These are phyloP conservation scores for Solanum habrochaites DNA, from an alignment of 257 asterid genomes.

Conservation along the genomic window DNA sequence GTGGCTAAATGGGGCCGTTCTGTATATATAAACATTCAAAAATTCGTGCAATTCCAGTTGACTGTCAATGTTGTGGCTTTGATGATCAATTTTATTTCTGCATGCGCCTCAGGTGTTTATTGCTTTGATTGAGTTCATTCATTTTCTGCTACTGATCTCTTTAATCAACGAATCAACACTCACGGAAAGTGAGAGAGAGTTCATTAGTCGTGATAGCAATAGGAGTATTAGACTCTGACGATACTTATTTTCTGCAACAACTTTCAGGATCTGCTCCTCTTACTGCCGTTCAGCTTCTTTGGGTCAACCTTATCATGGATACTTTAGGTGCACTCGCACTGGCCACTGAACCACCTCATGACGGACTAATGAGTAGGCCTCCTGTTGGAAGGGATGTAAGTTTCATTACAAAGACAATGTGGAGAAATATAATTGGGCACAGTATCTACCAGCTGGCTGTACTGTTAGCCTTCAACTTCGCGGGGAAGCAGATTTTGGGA, in stretches of 20 bases:
- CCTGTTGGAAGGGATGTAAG: slow-evolving; percentile 58
- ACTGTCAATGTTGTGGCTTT: slow-evolving; percentile 95
- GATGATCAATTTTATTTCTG: slow-evolving; percentile 78
- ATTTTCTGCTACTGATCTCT: neutral
- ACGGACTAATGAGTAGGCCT: slow-evolving; percentile 81
- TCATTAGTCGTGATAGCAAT: neutral
- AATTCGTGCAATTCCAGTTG: slow-evolving; percentile 94
- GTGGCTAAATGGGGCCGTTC: slow-evolving; percentile 98
- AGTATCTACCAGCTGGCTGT: slow-evolving; percentile 71
- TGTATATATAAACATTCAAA: slow-evolving; percentile 92
- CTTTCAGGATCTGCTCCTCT: slow-evolving; percentile 92
- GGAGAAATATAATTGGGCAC: slow-evolving; percentile 93
- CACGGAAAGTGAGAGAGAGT: neutral
- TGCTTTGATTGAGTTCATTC: neutral
- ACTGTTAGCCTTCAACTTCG: slow-evolving; percentile 63
- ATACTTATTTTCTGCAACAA: neutral
- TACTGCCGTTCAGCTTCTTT: slow-evolving; percentile 92
- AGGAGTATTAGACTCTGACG: neutral
- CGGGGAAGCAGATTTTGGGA: slow-evolving; percentile 52
- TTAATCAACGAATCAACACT: neutral
- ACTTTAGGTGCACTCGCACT: slow-evolving; percentile 97
- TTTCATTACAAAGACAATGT: slow-evolving; percentile 81
- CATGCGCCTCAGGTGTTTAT: slow-evolving; percentile 62
- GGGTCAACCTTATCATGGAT: slow-evolving; percentile 99
- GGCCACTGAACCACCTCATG: slow-evolving; percentile 96